These are phyloP conservation scores for Schoenoplectus tabernaemontani DNA, from an alignment of 202 grass and related monocot species.

Conservation along the genomic window DNA sequence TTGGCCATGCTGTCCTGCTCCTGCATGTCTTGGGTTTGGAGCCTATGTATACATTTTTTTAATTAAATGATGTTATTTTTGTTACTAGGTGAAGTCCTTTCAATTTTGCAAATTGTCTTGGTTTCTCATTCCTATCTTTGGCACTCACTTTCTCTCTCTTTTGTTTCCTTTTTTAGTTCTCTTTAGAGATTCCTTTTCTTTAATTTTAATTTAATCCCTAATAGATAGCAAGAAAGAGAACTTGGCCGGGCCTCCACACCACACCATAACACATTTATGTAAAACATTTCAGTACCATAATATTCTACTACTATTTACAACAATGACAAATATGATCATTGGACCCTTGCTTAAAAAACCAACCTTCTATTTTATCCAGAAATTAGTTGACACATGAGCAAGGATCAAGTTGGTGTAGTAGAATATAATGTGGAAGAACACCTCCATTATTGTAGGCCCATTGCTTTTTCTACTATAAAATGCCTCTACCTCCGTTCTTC, in stretches of 20 bases:
- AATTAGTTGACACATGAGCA: neutral
- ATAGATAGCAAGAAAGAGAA: slow-evolving; percentile 7
- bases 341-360: neutral
- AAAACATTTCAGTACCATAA: neutral
- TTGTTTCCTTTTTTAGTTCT: slow-evolving; percentile 23
- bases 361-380: neutral
- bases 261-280: slow-evolving; percentile 16
- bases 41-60: neutral
- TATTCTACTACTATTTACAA: neutral
- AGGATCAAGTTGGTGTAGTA: neutral
- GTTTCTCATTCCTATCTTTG: slow-evolving; percentile 32
- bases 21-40: slow-evolving; percentile 7
- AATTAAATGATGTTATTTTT: neutral
- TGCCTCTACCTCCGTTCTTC: slow-evolving; percentile 21
- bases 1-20: slow-evolving; percentile 23
- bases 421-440: neutral
- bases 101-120: slow-evolving; percentile 19
- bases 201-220: neutral
- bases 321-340: neutral
- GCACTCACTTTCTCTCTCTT: neutral
- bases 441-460: slow-evolving; percentile 57
- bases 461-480: slow-evolving; percentile 62
- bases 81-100: slow-evolving; percentile 3
- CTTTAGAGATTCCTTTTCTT: neutral
- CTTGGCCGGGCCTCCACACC: slow-evolving; percentile 41